These are phyloP conservation scores for Talaromyces rugulosus DNA, from an alignment of 2,329 filamentous ascomycete species.

Conservation along the genomic window DNA sequence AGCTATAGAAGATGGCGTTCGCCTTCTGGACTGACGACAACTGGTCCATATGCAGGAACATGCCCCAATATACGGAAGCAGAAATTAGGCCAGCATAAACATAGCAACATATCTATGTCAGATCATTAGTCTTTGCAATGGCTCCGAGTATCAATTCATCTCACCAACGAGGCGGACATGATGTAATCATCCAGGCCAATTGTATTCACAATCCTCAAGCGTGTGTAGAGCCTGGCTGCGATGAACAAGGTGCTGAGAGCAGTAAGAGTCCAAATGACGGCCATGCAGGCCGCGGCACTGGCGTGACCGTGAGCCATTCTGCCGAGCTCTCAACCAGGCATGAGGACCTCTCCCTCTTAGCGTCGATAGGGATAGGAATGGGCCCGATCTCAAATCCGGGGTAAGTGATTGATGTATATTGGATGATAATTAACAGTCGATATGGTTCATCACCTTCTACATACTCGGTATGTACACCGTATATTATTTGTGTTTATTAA, in stretches of 20 bases:
- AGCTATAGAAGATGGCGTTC: conserved; percentile 22
- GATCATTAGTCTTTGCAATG: not conserved
- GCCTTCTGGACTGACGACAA: conserved; percentile 18
- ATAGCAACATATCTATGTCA: conserved; percentile 8
- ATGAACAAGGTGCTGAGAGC: conserved; percentile 9
- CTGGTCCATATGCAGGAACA: not conserved
- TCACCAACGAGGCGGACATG: conserved; percentile 10
- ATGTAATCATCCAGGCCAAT: conserved; percentile 13
- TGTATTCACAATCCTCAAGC: conserved; percentile 9
- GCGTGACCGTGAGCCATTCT: not conserved
- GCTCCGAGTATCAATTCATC: not conserved
- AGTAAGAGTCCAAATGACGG: conserved; percentile 12
- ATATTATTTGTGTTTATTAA: not conserved
- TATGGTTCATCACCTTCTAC: not conserved
- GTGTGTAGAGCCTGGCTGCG: conserved; percentile 10
- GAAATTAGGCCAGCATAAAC: conserved; percentile 9
- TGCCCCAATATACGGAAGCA: conserved; percentile 7
- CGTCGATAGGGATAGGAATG: not conserved
- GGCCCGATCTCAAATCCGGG: not conserved
- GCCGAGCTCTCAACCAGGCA: not conserved
- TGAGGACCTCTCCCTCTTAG: not conserved
- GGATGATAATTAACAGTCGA: not conserved
- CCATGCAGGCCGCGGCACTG: conserved; percentile 4
- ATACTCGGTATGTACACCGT: not conserved
- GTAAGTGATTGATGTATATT: not conserved